Percentiles rank a stretch among this genome's conserved stretches.
phyloP scores from a whole-genome alignment of 495 filamentous ascomycete species.

The Diplogelasinospora grovesii region DNA sequence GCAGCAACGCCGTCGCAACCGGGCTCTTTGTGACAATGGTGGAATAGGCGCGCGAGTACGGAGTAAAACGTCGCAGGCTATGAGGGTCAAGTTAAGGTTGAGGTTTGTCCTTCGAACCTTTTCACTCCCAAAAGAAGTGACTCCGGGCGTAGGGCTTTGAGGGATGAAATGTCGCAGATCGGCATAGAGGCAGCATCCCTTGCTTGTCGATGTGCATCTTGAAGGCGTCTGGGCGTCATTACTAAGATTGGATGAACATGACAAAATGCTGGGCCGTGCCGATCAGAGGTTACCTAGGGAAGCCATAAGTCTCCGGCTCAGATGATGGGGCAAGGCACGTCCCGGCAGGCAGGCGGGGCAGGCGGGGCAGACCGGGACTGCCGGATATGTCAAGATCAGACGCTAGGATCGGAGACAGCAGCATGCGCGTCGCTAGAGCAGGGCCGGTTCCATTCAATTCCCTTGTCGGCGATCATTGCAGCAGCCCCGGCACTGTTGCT shows the following conservation, averaged over 20 bases:
- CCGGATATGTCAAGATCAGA: conserved; percentile 11
- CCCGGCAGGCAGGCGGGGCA: neutral
- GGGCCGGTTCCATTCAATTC: conserved; percentile 16
- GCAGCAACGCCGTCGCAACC: neutral
- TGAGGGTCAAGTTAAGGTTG: conserved; percentile 12
- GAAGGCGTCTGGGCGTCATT: neutral
- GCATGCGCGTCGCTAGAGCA: conserved; percentile 11
- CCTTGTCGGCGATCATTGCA: conserved; percentile 31
- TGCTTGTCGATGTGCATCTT: neutral
- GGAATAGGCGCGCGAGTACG: neutral
- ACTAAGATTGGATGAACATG: neutral
- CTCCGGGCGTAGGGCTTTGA: neutral
- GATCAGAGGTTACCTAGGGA: too few species aligned
- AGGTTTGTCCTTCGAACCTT: conserved; percentile 1
- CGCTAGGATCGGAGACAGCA: conserved; percentile 26
- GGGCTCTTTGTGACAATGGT: too few species aligned
- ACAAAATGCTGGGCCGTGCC: neutral
- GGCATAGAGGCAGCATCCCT: too few species aligned
- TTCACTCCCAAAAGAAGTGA: neutral
- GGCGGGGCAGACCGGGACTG: neutral
- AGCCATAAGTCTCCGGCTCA: neutral
- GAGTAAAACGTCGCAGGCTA: neutral
- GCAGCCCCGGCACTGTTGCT: conserved; percentile 1
- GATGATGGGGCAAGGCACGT: neutral
- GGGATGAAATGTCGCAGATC: too few species aligned